Evolutionary conservation across 306 rosid species (phyloP), one percentile per base, ranked within the genome.

Genomic region (Vicia villosa): DNA sequence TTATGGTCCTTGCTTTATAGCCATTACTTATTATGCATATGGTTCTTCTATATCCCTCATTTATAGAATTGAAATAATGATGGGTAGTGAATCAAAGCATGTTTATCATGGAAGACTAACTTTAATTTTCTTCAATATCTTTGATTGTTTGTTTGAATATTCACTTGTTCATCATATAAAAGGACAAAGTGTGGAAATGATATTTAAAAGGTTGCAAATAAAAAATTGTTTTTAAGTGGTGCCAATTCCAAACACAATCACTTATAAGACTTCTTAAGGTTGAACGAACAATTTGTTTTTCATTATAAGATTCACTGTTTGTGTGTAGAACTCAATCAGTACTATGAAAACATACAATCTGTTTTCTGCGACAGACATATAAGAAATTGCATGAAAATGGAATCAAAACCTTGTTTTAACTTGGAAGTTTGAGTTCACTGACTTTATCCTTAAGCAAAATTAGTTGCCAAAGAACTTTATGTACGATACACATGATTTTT

Each of bases 381-480:
- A 43, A 34, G 68, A 37, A 57, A 46, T 49, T 63, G 22, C 45
- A 16, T 45, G 13, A 49, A 54, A 69, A 37, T 52, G 28, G 37
- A 38, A 40, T 24, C 24, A 41, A 69, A 56, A 56, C 10, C 7
- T n/a, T 41, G n/a, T 40, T 26, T 16, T 24, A 10, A 10, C 51
- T 56, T 40, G 32, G 24, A 57, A 16, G 13, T 56, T 69, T 58
- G 58, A 47, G 69, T 21, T 13, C 40, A 30, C 47, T 45, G 43
- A 50, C 32, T 12, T 17, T 46, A 19, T 2, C 3, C 49, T 51
- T 36, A 3, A 19, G 43, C 45, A 65, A 15, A 72, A 51, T 17
- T 68, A 1, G 19, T 66, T 15, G n/a, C 62, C 83, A 41, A 21
- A 54, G 24, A 79, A 24, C 17, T 32, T 34, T 61, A 47, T 60